Evolutionary conservation across 2,329 filamentous ascomycete genomes (phyloP), one percentile per base, ranked within the genome.

Genomic region (Plectosphaerella sp.): DNA sequence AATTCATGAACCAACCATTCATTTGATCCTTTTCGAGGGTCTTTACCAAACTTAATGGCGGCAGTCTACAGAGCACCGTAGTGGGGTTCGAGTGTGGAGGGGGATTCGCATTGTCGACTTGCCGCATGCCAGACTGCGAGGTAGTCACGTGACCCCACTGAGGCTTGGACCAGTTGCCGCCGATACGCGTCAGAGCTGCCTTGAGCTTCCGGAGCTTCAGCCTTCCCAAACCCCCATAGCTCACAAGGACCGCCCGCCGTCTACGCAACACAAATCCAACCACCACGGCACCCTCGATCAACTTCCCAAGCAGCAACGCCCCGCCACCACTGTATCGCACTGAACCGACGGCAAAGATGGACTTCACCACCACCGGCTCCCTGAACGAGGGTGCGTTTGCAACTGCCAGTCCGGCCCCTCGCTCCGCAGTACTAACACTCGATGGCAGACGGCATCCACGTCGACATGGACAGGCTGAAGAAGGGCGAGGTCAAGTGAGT

Each of bases 401-500:
- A 9, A 33, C 28, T 12, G 4, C 28, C 28, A 33, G 48, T 22
- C 22, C 22, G 22, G 45, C 48, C 48, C 45, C 37, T 22, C 36
- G 33, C 41, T 20, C 16, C n/a, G 10, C 41, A 18, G 18, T 12
- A 16, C 54, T 54, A 48, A 47, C 36, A 24, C 14, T 50, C 35
- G 49, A 45, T 39, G 51, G 47, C 65, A 97, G 94, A 99, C 92
- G 94, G 94, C 70, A 97, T 99, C 70, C 94, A 99, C 72, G 81
- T 99, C 63, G 94, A 99, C 69, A 99, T 99, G 94, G 90, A 97
- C 67, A 88, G 94, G 67, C 78, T 99, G 72, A 99, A 99, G 86
- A 94, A 91, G 74, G 94, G 94, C 57, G 94, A 99, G 78, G 93
- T 99, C 70, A 99, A 99, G 91, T 97, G 78, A 76, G 91, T 77